These are phyloP conservation scores for Achaetomium macrosporum DNA, from an alignment of 2,329 filamentous ascomycete genomes.

Conservation along the genomic window DNA sequence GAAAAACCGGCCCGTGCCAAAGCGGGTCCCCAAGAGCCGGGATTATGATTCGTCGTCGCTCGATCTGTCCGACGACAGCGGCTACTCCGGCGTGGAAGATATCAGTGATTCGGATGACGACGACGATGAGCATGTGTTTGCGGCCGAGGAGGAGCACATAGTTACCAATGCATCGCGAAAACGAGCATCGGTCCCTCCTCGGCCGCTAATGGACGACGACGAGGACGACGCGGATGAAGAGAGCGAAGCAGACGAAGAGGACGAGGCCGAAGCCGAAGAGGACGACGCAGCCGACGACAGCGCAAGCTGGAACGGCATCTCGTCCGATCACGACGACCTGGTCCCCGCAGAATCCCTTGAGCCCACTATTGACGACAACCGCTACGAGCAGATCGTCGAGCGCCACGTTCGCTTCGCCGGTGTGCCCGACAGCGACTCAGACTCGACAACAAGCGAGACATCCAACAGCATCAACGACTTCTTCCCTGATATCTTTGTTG, in stretches of 20 bases:
- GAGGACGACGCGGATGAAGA: constrained; percentile 32
- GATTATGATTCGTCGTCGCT: constrained; percentile 50
- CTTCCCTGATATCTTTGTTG: constrained; percentile 73
- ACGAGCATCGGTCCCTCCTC: constrained; percentile 42
- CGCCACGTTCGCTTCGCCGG: constrained; percentile 72
- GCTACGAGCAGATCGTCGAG: constrained; percentile 31
- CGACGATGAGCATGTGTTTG: constrained; percentile 71
- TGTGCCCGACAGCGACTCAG: constrained; percentile 62
- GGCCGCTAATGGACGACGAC: constrained; percentile 41
- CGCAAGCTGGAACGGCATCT: constrained; percentile 39
- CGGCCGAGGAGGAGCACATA: constrained; percentile 73
- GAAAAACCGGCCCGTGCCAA: constrained; percentile 39
- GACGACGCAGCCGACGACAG: constrained; percentile 48
- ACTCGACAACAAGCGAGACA: constrained; percentile 53
- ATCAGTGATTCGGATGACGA: constrained; percentile 73
- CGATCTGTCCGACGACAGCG: constrained; percentile 60
- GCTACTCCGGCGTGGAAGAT: constrained; percentile 71
- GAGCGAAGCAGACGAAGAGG: constrained; percentile 34
- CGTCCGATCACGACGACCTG: constrained; percentile 38
- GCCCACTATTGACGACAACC: constrained; percentile 20
- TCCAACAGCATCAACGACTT: constrained; percentile 59
- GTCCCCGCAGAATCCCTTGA: constrained; percentile 27
- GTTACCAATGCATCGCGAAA: constrained; percentile 41
- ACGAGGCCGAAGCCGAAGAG: constrained; percentile 39
- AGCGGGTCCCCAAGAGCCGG: constrained; percentile 43